phyloP scores from a whole-genome alignment of 2,329 filamentous ascomycete genomes.

The Pseudocercospora fuligena region DNA sequence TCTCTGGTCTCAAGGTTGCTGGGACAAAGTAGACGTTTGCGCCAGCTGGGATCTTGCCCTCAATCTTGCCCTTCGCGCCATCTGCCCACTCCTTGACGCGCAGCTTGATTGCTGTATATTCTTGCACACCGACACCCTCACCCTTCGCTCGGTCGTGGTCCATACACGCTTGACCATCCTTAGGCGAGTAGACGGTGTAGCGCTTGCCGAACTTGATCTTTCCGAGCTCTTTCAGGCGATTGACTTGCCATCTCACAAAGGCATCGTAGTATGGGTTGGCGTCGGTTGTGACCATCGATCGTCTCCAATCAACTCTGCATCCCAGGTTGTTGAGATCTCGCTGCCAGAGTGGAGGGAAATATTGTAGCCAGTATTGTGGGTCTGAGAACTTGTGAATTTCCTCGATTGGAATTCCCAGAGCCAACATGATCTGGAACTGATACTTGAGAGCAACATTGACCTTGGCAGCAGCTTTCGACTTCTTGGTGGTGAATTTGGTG shows the following conservation, averaged over 20 bases:
- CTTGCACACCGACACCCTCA: slow-evolving; percentile 82
- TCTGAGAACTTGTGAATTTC: slow-evolving; percentile 95
- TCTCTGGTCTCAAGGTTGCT: slow-evolving; percentile 91
- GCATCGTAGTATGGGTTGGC: slow-evolving; percentile 96
- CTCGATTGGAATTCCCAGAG: slow-evolving; percentile 81
- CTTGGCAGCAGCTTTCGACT: slow-evolving; percentile 80
- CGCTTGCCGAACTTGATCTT: slow-evolving; percentile 94
- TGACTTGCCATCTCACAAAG: slow-evolving; percentile 98
- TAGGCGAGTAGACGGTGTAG: slow-evolving; percentile 91
- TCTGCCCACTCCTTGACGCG: slow-evolving; percentile 89
- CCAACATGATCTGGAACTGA: slow-evolving; percentile 92
- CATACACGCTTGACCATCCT: slow-evolving; percentile 86
- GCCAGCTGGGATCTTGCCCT: slow-evolving; percentile 76
- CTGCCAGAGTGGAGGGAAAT: slow-evolving; percentile 83
- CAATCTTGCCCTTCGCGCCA: slow-evolving; percentile 70
- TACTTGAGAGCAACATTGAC: slow-evolving; percentile 96
- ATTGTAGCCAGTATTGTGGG: slow-evolving; percentile 86
- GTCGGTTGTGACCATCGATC: slow-evolving; percentile 92
- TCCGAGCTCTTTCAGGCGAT: slow-evolving; percentile 80
- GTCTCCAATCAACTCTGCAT: slow-evolving; percentile 87
- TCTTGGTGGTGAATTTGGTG: slow-evolving; percentile 90
- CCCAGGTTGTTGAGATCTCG: slow-evolving; percentile 83
- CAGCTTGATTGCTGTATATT: slow-evolving; percentile 92
- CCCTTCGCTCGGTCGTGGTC: slow-evolving; percentile 83
- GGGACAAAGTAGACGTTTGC: slow-evolving; percentile 88